Evolutionary conservation across 129 eudicot genomes (phyloP).

Genomic region (Kitagawia praeruptora): DNA sequence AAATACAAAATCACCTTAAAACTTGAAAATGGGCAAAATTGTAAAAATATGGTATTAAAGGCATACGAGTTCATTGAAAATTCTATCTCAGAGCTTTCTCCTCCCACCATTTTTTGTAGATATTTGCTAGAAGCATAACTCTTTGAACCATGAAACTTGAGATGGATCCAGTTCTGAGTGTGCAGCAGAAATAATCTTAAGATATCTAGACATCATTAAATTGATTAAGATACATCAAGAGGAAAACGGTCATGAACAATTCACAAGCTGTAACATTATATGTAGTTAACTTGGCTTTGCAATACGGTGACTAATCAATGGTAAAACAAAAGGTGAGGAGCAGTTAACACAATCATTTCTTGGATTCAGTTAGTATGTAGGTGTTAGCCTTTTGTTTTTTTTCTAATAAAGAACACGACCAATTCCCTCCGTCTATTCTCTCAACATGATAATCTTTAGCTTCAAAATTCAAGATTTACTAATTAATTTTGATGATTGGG

Average conservation of each 20-base stretch:
- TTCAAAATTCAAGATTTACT: background rate
- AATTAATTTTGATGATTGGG: background rate
- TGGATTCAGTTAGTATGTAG: background rate
- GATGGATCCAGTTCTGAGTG: constrained; percentile 63
- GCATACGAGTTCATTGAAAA: constrained; percentile 70
- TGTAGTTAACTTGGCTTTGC: background rate
- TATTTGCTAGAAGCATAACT: constrained; percentile 38
- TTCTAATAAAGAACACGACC: background rate
- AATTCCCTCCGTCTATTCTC: background rate
- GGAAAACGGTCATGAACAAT: background rate
- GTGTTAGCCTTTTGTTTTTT: background rate
- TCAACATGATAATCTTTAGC: background rate
- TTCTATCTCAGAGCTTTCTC: constrained; percentile 29
- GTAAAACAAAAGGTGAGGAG: background rate
- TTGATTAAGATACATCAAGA: background rate
- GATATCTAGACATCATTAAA: background rate
- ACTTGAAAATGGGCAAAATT: background rate
- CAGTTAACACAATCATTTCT: background rate
- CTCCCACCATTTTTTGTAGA: constrained; percentile 45
- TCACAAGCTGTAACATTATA: background rate
- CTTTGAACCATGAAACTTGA: constrained; percentile 54
- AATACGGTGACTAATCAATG: background rate
- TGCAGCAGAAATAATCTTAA: constrained; percentile 2
- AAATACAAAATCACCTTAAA: background rate
- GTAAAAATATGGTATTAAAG: constrained; percentile 4